These are phyloP conservation scores for Auriculariales sp. DNA, from an alignment of 768 basidiomycete genomes.

Conservation along the genomic window DNA sequence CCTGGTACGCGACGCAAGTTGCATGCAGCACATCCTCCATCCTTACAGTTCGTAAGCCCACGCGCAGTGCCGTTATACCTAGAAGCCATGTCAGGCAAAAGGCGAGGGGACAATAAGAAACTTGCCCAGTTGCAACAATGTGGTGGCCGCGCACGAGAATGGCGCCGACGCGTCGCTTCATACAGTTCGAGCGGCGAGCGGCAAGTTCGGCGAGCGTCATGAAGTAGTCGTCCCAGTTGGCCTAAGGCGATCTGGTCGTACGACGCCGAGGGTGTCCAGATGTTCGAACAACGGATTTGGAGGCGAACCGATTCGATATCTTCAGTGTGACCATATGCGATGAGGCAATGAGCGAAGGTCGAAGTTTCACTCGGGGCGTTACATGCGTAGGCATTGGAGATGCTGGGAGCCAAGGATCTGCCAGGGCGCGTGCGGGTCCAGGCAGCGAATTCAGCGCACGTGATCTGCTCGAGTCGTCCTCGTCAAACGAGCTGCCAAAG, in stretches of 20 bases:
- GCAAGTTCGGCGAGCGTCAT: slow-evolving; percentile 92
- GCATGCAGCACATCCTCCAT: slow-evolving; percentile 82
- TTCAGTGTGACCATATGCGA: slow-evolving; percentile 43
- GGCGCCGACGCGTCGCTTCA: slow-evolving; percentile 94
- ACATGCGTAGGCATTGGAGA: slow-evolving; percentile 6
- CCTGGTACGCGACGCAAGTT: slow-evolving; percentile 37
- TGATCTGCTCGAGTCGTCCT: too few relatives aligned
- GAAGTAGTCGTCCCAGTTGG: slow-evolving; percentile 96
- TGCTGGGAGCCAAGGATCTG: slow-evolving; percentile 4
- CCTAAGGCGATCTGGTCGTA: slow-evolving; percentile 60
- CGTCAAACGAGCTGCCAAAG: not conserved
- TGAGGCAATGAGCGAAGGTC: slow-evolving; percentile 11
- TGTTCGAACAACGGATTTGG: slow-evolving; percentile 40
- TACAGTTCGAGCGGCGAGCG: slow-evolving; percentile 83
- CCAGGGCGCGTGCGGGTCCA: slow-evolving; percentile 35
- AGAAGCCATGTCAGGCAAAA: not conserved
- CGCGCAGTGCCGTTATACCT: slow-evolving; percentile 96
- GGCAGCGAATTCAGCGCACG: not conserved
- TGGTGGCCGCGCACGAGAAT: slow-evolving; percentile 62
- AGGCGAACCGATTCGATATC: slow-evolving; percentile 48
- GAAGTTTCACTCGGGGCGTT: slow-evolving; percentile 3
- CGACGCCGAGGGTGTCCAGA: slow-evolving; percentile 53
- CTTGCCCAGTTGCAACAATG: slow-evolving; percentile 57
- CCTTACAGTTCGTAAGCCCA: slow-evolving; percentile 76
- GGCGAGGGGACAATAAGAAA: too few relatives aligned